phyloP scores from a whole-genome alignment of 306 rosid genomes.

The Quercus gilva region DNA sequence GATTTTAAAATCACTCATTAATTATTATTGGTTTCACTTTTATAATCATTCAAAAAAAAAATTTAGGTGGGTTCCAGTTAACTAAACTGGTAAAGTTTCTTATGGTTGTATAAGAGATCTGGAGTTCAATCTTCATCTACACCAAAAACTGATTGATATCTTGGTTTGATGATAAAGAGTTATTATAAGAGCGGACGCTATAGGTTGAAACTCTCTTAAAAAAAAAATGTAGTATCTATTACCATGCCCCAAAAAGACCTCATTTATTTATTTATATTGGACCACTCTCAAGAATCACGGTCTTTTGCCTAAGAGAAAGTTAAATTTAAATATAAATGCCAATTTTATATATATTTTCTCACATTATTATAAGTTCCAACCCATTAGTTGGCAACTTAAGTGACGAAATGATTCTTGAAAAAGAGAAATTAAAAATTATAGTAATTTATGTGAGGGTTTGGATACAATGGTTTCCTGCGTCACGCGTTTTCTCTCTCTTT shows the following conservation, averaged over 20 bases:
- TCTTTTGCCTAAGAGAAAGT: conserved; percentile 29
- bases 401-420: conserved; percentile 15
- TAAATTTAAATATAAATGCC: conserved; percentile 1
- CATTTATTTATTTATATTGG: not conserved
- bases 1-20: not conserved
- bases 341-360: not conserved
- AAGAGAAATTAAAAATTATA: not conserved
- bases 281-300: not conserved
- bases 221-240: not conserved
- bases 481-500: too few species aligned
- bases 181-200: too few species aligned
- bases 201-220: too few species aligned
- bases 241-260: not conserved
- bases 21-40: not conserved
- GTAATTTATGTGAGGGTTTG: too few species aligned
- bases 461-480: too few species aligned
- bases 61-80: too few species aligned
- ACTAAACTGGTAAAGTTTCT: too few species aligned
- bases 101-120: too few species aligned
- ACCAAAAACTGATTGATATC: too few species aligned
- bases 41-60: not conserved
- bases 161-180: too few species aligned
- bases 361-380: not conserved
- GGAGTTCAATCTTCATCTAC: rapidly evolving
- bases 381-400: conserved; percentile 29